These are phyloP conservation scores for Teunomyces barrocoloradensis DNA, from an alignment of 805 yeast genomes.

Conservation along the genomic window DNA sequence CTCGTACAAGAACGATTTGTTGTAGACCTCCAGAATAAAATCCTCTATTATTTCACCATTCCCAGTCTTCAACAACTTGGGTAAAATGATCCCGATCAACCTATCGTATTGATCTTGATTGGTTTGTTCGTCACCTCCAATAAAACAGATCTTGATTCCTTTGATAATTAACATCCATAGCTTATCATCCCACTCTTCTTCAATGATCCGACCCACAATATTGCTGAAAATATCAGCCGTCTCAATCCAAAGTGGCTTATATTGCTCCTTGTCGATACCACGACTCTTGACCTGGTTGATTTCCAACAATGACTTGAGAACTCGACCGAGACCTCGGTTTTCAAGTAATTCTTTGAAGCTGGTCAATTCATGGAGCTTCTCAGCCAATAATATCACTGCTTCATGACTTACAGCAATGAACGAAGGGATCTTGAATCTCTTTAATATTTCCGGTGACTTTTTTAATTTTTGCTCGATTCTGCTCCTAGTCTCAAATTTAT, in stretches of 20 bases:
- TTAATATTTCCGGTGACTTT: constrained; percentile 41
- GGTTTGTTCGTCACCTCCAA: constrained; percentile 35
- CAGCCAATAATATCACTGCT: constrained; percentile 41
- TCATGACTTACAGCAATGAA: constrained; percentile 58
- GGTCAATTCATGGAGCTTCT: constrained; percentile 27
- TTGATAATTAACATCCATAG: constrained; percentile 44
- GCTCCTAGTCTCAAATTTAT: constrained; percentile 62
- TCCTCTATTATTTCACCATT: constrained; percentile 32
- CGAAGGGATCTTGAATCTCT: constrained; percentile 52
- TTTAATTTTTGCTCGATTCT: constrained; percentile 55
- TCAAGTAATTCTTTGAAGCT: constrained; percentile 37
- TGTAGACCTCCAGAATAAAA: constrained; percentile 52
- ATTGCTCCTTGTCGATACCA: constrained; percentile 24
- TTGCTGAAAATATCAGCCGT: constrained; percentile 41
- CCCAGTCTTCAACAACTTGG: constrained; percentile 25
- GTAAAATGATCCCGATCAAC: constrained; percentile 42
- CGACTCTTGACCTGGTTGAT: constrained; percentile 45
- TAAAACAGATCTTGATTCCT: constrained; percentile 40
- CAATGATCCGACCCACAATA: constrained; percentile 31
- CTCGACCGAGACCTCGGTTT: constrained; percentile 45
- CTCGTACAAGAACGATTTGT: constrained; percentile 57
- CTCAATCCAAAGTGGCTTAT: constrained; percentile 53
- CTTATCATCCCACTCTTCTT: constrained; percentile 15
- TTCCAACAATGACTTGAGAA: constrained; percentile 51
- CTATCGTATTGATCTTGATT: constrained; percentile 45